A percentile compares a stretch with the other conserved stretches of the same genome.
phyloP scores from a whole-genome alignment of 495 filamentous ascomycete genomes.

The Aspergillus sparsus region DNA sequence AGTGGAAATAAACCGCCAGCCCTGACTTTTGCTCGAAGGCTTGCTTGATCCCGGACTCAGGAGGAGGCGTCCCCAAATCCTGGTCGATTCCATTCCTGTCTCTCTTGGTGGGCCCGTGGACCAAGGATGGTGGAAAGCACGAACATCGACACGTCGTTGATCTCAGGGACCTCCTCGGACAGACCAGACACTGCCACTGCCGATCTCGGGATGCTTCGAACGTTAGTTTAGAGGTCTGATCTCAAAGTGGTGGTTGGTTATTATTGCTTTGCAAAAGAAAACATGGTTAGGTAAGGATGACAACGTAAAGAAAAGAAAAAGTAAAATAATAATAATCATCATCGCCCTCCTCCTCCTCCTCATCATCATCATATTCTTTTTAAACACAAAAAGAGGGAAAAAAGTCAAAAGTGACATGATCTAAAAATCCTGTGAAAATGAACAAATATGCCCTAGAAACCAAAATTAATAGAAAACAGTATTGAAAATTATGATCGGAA shows the following conservation, averaged over 20 bases:
- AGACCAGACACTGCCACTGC: slow-evolving; percentile 39
- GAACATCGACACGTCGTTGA: slow-evolving; percentile 21
- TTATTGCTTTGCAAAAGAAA: slow-evolving; percentile 3
- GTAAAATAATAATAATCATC: not conserved
- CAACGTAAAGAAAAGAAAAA: not conserved
- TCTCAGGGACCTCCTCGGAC: slow-evolving; percentile 18
- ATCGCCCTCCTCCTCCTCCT: too few species aligned
- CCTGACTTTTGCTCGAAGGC: too few species aligned
- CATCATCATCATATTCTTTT: slow-evolving; percentile 6
- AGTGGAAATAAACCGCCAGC: too few species aligned
- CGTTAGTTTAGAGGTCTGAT: slow-evolving; percentile 30
- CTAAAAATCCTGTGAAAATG: too few species aligned
- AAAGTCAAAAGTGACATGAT: too few species aligned
- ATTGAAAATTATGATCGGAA: too few species aligned
- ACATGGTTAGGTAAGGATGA: not conserved
- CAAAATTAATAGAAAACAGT: too few species aligned
- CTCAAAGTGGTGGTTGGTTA: slow-evolving; percentile 11
- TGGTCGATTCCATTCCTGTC: slow-evolving; percentile 9
- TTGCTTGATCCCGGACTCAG: too few species aligned
- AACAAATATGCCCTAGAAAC: too few species aligned
- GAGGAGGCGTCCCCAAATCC: not conserved
- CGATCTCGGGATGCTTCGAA: slow-evolving; percentile 40
- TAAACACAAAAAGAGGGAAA: slow-evolving; percentile 4
- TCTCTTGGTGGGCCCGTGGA: slow-evolving; percentile 18
- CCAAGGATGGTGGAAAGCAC: slow-evolving; percentile 11